These are phyloP conservation scores for Candida gigantensis DNA, from an alignment of 1,139 yeast genomes.

Conservation along the genomic window DNA sequence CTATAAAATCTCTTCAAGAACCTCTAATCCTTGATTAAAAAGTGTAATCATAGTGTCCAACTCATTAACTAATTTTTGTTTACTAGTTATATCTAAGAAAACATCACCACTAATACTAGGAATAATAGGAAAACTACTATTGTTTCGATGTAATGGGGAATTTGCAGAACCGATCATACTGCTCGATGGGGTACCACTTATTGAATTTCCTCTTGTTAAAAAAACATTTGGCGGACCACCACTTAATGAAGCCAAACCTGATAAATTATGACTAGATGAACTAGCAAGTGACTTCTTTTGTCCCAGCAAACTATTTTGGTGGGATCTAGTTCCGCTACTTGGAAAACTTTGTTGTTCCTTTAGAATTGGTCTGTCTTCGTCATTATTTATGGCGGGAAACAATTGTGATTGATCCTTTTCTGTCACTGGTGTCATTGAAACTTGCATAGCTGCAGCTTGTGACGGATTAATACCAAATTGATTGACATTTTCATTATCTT, in stretches of 20 bases:
- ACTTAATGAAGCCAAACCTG: constrained; percentile 8
- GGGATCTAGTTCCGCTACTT: constrained; percentile 11
- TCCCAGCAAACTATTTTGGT: constrained; percentile 15
- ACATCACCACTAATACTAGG: constrained; percentile 42
- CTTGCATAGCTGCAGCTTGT: constrained; percentile 48
- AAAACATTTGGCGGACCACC: constrained; percentile 15
- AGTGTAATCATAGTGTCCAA: constrained; percentile 41
- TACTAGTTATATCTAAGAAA: constrained; percentile 39
- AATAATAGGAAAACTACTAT: constrained; percentile 32
- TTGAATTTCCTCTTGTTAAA: constrained; percentile 20
- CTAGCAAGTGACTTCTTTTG: constrained; percentile 13
- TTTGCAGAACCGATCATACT: constrained; percentile 1
- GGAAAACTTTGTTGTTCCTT: too few species aligned
- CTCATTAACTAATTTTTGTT: constrained; percentile 36
- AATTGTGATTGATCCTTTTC: constrained; percentile 45
- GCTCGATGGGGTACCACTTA: constrained; percentile 3
- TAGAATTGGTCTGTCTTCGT: constrained; percentile 11
- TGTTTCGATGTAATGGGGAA: not conserved
- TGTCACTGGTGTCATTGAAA: constrained; percentile 78
- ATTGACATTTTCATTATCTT: constrained; percentile 45
- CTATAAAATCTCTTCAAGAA: constrained; percentile 34
- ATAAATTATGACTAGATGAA: constrained; percentile 9
- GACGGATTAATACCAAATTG: constrained; percentile 67
- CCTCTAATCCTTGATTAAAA: constrained; percentile 44
- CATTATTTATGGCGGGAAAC: constrained; percentile 13